These are phyloP conservation scores for Rhodosporidiobolus sp. DNA, from an alignment of 768 basidiomycete species.

Conservation along the genomic window DNA sequence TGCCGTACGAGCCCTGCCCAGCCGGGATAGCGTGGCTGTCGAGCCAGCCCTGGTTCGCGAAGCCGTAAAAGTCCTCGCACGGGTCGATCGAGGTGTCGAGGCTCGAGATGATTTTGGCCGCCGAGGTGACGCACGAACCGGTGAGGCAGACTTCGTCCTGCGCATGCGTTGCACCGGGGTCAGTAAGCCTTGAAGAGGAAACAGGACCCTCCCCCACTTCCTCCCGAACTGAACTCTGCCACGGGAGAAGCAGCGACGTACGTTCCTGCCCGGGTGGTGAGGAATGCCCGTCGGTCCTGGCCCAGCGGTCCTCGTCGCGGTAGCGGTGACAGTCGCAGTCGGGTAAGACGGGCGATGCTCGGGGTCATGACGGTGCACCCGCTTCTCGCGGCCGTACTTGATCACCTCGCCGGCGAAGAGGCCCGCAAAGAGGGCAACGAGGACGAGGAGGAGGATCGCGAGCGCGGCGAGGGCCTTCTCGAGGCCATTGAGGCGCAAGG, in stretches of 20 bases:
- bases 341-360: not conserved
- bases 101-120: constrained; percentile 74
- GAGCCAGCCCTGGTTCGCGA: constrained; percentile 87
- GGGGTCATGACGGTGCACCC: constrained; percentile 52
- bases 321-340: constrained; percentile 39
- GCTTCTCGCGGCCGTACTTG: constrained; percentile 55
- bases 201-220: not conserved
- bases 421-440: constrained; percentile 64
- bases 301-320: constrained; percentile 39
- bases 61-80: constrained; percentile 92
- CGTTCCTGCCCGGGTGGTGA: constrained; percentile 42
- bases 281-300: constrained; percentile 49
- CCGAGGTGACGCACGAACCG: constrained; percentile 73
- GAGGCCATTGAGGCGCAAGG: constrained; percentile 5
- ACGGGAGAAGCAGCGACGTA: constrained; percentile 4
- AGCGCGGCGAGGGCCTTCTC: constrained; percentile 62
- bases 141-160: constrained; percentile 67
- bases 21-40: constrained; percentile 77
- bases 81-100: constrained; percentile 81
- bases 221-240: not conserved
- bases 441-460: constrained; percentile 70
- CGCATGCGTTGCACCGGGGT: too few species aligned
- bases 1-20: constrained; percentile 59
- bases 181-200: not conserved
- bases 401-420: constrained; percentile 70